Base-by-base conservation (phyloP, 306 rosid genomes). In the Sesbania bispinosa region DNA sequence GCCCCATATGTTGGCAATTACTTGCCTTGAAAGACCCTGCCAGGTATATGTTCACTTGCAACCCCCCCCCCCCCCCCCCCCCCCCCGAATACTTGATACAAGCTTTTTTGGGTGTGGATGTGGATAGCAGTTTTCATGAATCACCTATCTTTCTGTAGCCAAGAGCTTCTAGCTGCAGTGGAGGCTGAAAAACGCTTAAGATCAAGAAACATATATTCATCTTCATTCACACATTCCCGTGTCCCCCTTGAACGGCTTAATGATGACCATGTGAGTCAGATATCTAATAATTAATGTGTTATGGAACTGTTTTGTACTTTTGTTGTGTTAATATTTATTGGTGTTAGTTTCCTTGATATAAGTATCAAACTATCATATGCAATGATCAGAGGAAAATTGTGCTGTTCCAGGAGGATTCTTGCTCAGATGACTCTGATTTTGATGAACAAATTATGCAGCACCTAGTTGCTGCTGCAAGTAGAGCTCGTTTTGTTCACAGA, bases 1-100 rank as follows among this genome's bases (percentile, higher is more conserved):
- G 98, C 80, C 98, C 98, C 24, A 87, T 90, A 71, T 93, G 98
- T 80, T 88, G 96, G 89, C 98, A 87, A 82, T 79, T 68, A 18
- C 85, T 94, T 76, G 68, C 81, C 79, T 73, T 94, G 81, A 87
- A 86, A 65, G 98, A 94, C 73, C 89, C 97, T 59, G 81, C 85
- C n/a, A 66, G 90, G 98, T 94, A 83, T 70, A 46, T 74, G 27
- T 33, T 39, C 62, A 75, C 62, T 29, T 55, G 33, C 55, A 45
- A 27, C 10, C 3, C 10, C 41, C 42, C 23, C 43, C 9, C 51
- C 57, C 21, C 23, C 14, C 26, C 33, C 7, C 1, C 11, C 36
- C 62, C 29, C 39, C 13, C 36, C 3, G 16, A 29, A 10, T 54
- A 3, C 35, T 51, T 71, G 24, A 21, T 48, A 14, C 33, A 39